Percentiles rank a stretch among this genome's conserved stretches.
phyloP scores from a whole-genome alignment of 2,329 filamentous ascomycete species.

The Rhynchosporium graminicola region DNA sequence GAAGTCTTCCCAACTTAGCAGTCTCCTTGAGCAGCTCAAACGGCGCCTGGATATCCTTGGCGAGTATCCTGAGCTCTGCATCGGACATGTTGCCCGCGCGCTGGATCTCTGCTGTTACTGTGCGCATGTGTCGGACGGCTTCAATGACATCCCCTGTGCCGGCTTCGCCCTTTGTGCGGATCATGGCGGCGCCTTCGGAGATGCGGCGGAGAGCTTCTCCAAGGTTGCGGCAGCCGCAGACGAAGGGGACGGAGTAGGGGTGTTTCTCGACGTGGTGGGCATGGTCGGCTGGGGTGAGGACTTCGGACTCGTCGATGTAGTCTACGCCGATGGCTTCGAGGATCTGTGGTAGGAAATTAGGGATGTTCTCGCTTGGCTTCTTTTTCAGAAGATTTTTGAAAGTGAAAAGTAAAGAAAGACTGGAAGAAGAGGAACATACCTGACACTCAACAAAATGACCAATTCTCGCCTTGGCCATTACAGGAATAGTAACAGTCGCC shows the following conservation, averaged over 20 bases:
- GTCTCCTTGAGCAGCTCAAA: conserved; percentile 81
- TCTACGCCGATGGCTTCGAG: conserved; percentile 93
- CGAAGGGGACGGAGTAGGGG: conserved; percentile 81
- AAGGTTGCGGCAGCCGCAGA: conserved; percentile 93
- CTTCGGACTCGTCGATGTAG: conserved; percentile 98
- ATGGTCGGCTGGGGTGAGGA: conserved; percentile 91
- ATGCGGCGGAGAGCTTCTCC: conserved; percentile 91
- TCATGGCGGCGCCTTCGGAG: conserved; percentile 95
- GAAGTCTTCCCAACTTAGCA: conserved; percentile 81
- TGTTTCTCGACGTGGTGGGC: conserved; percentile 90
- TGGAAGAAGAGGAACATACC: conserved; percentile 44
- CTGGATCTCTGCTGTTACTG: conserved; percentile 80
- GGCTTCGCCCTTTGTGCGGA: conserved; percentile 97
- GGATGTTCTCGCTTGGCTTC: conserved; percentile 1
- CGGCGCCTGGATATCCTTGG: conserved; percentile 78
- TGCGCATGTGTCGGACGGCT: conserved; percentile 94
- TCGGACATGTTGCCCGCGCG: conserved; percentile 66
- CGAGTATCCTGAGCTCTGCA: conserved; percentile 74
- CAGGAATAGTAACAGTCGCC: conserved; percentile 90
- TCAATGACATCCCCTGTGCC: conserved; percentile 97
- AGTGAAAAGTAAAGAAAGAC: not conserved
- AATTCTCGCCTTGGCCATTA: conserved; percentile 98
- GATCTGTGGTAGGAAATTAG: conserved; percentile 58
- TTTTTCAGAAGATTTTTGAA: not conserved
- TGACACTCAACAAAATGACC: conserved; percentile 98